phyloP scores from a whole-genome alignment of 768 basidiomycete species.

The Mycena capillaripes region DNA sequence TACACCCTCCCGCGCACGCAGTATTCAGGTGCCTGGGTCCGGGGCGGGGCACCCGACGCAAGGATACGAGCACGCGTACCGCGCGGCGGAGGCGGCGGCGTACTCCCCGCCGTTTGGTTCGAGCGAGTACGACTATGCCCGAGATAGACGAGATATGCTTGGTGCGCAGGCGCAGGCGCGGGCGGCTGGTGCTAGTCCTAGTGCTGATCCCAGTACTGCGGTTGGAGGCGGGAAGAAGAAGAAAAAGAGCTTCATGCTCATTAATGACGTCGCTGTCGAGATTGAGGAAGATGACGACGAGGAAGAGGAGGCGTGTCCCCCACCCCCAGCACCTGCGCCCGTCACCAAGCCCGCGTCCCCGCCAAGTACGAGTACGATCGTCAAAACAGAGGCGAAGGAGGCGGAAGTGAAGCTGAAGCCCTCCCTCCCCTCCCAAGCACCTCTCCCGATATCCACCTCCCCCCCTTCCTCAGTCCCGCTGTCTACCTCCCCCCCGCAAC shows the following conservation, averaged over 20 bases:
- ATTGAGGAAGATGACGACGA: constrained; percentile 31
- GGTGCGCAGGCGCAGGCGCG: neutral
- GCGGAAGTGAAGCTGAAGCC: neutral
- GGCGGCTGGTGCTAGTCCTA: neutral
- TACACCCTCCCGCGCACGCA: neutral
- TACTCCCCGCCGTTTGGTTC: constrained; percentile 34
- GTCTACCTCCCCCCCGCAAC: neutral
- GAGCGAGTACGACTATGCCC: constrained; percentile 31
- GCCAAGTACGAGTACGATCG: too few relatives aligned
- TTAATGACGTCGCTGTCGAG: constrained; percentile 32
- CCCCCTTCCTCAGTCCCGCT: neutral
- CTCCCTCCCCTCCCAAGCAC: neutral
- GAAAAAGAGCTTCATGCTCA: constrained; percentile 31
- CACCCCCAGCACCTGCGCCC: neutral
- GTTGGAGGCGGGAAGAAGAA: constrained; percentile 14
- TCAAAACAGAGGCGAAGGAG: too few relatives aligned
- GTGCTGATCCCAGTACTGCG: neutral
- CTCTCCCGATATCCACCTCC: neutral
- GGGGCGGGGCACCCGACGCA: neutral
- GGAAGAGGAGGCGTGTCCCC: neutral
- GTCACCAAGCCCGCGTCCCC: neutral
- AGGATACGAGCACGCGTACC: constrained; percentile 33
- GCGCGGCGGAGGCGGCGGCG: constrained; percentile 36
- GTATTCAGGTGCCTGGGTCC: neutral
- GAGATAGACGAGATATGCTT: constrained; percentile 9